Evolutionary conservation across 2,329 filamentous ascomycete genomes (phyloP).

Genomic region (Cadophora luteo-olivacea): DNA sequence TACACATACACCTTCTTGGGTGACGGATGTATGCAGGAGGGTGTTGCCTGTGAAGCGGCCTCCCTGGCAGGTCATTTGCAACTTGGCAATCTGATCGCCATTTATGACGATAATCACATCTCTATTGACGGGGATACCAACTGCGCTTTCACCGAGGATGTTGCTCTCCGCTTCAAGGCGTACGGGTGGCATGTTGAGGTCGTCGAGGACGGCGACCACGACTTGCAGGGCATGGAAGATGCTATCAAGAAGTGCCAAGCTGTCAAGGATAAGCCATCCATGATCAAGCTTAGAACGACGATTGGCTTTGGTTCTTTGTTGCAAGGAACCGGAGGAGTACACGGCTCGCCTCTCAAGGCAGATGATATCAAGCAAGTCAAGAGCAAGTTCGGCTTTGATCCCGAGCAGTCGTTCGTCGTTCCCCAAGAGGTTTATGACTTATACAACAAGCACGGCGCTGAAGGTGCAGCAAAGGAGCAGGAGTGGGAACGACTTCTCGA

Average conservation of each 20-base stretch:
- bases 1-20: constrained; percentile 97
- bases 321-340: constrained; percentile 92
- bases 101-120: constrained; percentile 99
- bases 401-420: constrained; percentile 89
- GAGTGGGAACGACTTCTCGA: constrained; percentile 95
- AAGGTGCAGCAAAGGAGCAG: constrained; percentile 87
- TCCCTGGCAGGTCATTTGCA: constrained; percentile 95
- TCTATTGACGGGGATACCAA: constrained; percentile 95
- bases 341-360: constrained; percentile 93
- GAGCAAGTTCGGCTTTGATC: constrained; percentile 94
- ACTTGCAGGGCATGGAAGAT: constrained; percentile 85
- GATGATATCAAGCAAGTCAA: constrained; percentile 96
- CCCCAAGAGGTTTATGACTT: constrained; percentile 93
- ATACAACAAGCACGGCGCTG: constrained; percentile 83
- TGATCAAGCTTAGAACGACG: constrained; percentile 97
- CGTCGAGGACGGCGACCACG: constrained; percentile 87
- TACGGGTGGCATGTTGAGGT: constrained; percentile 94
- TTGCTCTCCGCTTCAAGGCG: constrained; percentile 90
- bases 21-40: constrained; percentile 98
- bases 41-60: constrained; percentile 90
- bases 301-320: constrained; percentile 96
- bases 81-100: constrained; percentile 94
- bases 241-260: constrained; percentile 85
- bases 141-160: constrained; percentile 96
- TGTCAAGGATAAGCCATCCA: constrained; percentile 93